Evolutionary conservation across 331 rosid species (phyloP), one percentile per base, ranked within the genome.

Genomic region (Erythrophleum ivorense): DNA sequence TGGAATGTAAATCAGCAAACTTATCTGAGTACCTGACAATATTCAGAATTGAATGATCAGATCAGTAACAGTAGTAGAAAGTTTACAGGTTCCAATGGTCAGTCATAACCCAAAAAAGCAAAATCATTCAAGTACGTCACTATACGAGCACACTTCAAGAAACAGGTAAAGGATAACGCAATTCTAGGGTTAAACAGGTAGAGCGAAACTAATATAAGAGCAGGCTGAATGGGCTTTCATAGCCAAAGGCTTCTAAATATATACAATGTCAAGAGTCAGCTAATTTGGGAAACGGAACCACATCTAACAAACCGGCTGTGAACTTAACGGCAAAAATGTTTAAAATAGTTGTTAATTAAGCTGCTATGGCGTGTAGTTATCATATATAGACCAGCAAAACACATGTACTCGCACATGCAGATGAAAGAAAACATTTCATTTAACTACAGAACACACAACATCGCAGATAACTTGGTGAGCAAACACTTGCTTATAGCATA

Each of bases 31-130:
- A 65, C 83, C 83, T 83, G 60, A 7, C 64, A 41, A 34, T 58
- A 41, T 57, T 41, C 21, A 59, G 54, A 29, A 31, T 40, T 55
- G 36, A 53, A 46, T 11, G 3, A 73, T 3, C 38, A 73, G 66
- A 73, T n/a, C 29, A 19, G 53, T 15, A 43, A 3, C 43, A 43
- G 70, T 48, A 24, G 43, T 55, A 31, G 63, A 19, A 38, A 8
- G 55, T 31, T 55, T 3, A 15, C 41, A 24, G 52, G 18, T 78
- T 36, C 75, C 69, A 78, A 62, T n/a, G 29, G 40, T 16, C 29
- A 24, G 29, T 24, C 50, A 65, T 10, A 73, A 45, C 57, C 86
- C 82, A 78, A 24, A 19, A 24, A 65, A 66, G 71, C 55, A 73
- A 65, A 72, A 72, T 33, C 34, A 71, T 53, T 53, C 21, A 29